Evolutionary conservation across 306 rosid species (phyloP).

Genomic region (Carpinus viminea): DNA sequence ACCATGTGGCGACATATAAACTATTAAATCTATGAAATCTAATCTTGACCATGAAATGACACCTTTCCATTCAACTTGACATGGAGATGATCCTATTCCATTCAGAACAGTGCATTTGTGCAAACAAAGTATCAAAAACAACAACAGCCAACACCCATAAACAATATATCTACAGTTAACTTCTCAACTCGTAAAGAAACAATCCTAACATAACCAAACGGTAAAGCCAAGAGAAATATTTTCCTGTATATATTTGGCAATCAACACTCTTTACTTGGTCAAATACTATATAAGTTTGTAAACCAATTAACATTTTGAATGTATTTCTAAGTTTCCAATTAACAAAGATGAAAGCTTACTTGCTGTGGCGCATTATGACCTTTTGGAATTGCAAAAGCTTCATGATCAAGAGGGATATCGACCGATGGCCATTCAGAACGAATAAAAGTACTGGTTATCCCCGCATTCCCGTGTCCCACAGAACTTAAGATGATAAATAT

Average conservation of each 20-base stretch:
- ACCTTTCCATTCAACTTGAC: too few relatives aligned
- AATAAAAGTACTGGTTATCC: slow-evolving; percentile 72
- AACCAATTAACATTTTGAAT: background rate
- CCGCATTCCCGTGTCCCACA: slow-evolving; percentile 53
- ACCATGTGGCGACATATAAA: too few relatives aligned
- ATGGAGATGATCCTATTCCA: too few relatives aligned
- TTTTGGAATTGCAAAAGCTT: slow-evolving; percentile 65
- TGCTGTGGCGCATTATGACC: slow-evolving; percentile 93
- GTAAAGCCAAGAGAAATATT: background rate
- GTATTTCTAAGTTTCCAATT: background rate
- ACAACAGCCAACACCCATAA: background rate
- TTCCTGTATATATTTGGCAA: background rate
- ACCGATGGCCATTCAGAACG: slow-evolving; percentile 72
- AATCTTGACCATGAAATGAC: too few relatives aligned
- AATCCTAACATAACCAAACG: background rate
- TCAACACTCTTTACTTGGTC: background rate
- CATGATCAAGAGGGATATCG: slow-evolving; percentile 72
- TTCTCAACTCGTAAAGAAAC: background rate
- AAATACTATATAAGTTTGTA: background rate
- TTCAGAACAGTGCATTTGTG: background rate
- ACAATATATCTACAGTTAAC: background rate
- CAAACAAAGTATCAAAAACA: background rate
- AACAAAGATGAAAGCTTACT: slow-evolving; percentile 36
- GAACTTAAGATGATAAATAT: slow-evolving; percentile 39
- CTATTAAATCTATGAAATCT: too few relatives aligned